Conservation (phyloP, 2,329 filamentous ascomycete genomes). For the Botrytis elliptica region DNA sequence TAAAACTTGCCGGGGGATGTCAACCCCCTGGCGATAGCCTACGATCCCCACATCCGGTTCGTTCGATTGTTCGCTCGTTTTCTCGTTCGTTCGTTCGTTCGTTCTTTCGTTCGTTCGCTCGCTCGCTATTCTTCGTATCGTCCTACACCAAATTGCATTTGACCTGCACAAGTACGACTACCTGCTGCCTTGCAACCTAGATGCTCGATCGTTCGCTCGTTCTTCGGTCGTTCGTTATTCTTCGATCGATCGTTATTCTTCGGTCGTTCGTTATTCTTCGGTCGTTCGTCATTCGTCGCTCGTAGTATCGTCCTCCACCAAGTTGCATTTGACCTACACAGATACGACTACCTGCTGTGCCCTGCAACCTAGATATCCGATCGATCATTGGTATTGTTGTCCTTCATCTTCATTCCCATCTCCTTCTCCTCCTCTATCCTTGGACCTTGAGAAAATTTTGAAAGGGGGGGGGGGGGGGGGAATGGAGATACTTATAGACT, state of each 20-base stretch:
- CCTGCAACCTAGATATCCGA: background rate
- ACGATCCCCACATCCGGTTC: background rate
- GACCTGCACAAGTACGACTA: background rate
- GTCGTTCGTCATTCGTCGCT: background rate
- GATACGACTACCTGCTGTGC: background rate
- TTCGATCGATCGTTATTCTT: too few relatives aligned
- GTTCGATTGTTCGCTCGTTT: background rate
- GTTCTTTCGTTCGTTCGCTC: too few relatives aligned
- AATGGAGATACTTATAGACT: background rate
- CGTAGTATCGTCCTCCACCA: background rate
- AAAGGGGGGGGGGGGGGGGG: background rate
- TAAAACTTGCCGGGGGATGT: background rate
- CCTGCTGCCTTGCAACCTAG: background rate
- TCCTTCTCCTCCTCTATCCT: background rate
- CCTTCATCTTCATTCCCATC: background rate
- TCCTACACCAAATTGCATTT: background rate
- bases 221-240: background rate
- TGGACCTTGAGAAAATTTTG: fast-evolving
- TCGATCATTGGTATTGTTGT: background rate
- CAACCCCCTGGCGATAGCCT: background rate
- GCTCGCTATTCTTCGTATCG: background rate
- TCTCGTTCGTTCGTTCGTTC: too few relatives aligned
- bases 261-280: too few relatives aligned
- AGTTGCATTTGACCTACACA: background rate
- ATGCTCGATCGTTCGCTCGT: background rate